Base-by-base conservation (phyloP, 495 filamentous ascomycete genomes). In the Hypoxylon trugodes region DNA sequence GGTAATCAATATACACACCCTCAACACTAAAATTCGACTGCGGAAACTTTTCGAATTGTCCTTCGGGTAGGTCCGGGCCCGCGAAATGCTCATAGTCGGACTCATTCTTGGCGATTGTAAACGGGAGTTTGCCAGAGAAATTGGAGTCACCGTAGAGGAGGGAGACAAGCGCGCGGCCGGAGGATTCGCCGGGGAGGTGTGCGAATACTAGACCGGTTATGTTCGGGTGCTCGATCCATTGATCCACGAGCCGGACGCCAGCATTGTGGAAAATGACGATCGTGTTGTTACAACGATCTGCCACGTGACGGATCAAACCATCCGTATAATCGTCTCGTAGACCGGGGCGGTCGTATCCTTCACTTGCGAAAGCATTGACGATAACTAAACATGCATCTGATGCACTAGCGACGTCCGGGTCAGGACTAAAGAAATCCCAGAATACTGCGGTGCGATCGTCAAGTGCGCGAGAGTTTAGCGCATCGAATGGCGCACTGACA, bases 341-440 rank as follows among this genome's bases (percentile, higher is more conserved):
- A 4, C 49, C 54, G 6, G 63, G 30, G 10, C 75, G 72, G 53
- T 77, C 75, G 18, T 55, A 59, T 0, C 68, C 79, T 56, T 88
- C 85, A 0, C 77, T 74, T 1, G 82, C 75, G 42, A 78, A 81
- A 1, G 72, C 71, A 41, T 84, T 87, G 40, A 83, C 75, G 52
- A 86, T 82, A 0, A 87, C 78, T 3, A 83, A 59, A 59, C 83
- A 86, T 3, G 90, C 75, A 61, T 91, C 87, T 43, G 85, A 77
- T 4, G 70, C 52, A 3, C 42, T 50, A 21, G 70, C 59, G 8
- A 76, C 70, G 32, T 66, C 57, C 12, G 71, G 65, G 6, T 70
- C 63, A 1, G 59, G 43, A 41, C 46, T 72, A 64, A 69, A 73
- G 60, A 30, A 74, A 53, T 66, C 76, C 73, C 45, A 84, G 66